Base-by-base conservation (phyloP, 129 eudicot genomes). In the Heracleum sosnowskyi region DNA sequence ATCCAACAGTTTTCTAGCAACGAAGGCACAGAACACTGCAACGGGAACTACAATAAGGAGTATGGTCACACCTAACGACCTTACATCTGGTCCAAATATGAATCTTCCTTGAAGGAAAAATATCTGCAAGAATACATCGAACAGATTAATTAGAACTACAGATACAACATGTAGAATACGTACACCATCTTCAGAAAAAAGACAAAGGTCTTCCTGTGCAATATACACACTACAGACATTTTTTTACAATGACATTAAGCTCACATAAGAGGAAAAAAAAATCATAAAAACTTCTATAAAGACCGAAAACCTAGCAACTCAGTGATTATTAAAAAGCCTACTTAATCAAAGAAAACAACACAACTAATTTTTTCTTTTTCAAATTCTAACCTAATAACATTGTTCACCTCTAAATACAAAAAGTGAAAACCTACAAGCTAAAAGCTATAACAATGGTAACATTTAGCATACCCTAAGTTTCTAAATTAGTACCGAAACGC, bases 61-160 rank as follows among this genome's bases (percentile, higher is more conserved):
- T 84, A 92, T 90, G 78, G 99, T 95, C 84, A 95, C 90, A 79
- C 87, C 88, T 78, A 95, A 79, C 11, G 99, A 95, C 80, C 97
- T 87, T 74, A 89, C 99, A 90, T 95, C 99, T 17, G 99, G 99
- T 47, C 99, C 99, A 83, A 95, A 95, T 64, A 95, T 88, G 74
- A 95, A 90, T 80, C 92, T 87, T 77, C 99, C 99, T 79, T 88
- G 88, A 37, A 95, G 89, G 73, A 92, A 88, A 83, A 95, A 95
- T 86, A 86, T 92, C 99, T 92, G 96, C 89, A 83, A 81, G 31
- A 51, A 77, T 46, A 83, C 77, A 80, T 71, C 26, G 16, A 7
- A 44, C 20, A 64, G 20, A 75, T 75, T 11, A 49, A 46, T 31
- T 74, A 74, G 8, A 26, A 42, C 26, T 22, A 17, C 68, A 17